Evolutionary conservation across 2,329 filamentous ascomycete genomes (phyloP), one percentile per base, ranked within the genome.

Genomic region (Xylariales sp.): DNA sequence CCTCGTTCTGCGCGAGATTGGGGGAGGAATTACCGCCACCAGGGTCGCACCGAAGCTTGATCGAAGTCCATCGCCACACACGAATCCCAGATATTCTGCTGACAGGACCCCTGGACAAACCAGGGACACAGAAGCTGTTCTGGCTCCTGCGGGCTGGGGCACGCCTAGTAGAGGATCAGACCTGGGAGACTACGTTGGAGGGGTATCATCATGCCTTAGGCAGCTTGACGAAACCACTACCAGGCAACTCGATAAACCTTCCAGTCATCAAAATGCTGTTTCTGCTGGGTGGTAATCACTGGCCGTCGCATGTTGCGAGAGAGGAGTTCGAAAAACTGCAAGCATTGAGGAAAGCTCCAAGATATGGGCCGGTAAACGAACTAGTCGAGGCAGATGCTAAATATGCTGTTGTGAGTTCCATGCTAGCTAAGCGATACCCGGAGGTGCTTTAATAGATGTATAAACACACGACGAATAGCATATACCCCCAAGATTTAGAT

Each of bases 131-230:
- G 27, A 66, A 66, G 19, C 53, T 72, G 5, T 69, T 70, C 49
- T 72, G 69, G 69, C 54, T 73, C 15, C 51, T 60, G 8, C 60
- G 64, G 24, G 62, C 57, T 5, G 67, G 68, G 12, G 54, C 62
- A 36, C 49, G 45, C 5, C 29, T 62, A 7, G 52, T 54, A 15
- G 42, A 53, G 2, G 46, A 56, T 24, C 53, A 59, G 40, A 53
- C 63, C 2, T 72, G 69, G 69, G 69, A 73, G 40, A 33, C 57
- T 19, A 66, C 60, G 33, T 41, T 59, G 4, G 48, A 61, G 31
- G 59, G 58, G 25, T 58, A 67, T 29, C 59, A 52, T 18, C 61
- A 62, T 29, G 64, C 60, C 15, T 45, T 62, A 3, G 34, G 38
- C 14, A 20, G 21, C 18, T 20, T 34, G 16, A 32, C 32, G 12